These are phyloP conservation scores for Boletus subparvulus DNA, from an alignment of 768 basidiomycete species.

Conservation along the genomic window DNA sequence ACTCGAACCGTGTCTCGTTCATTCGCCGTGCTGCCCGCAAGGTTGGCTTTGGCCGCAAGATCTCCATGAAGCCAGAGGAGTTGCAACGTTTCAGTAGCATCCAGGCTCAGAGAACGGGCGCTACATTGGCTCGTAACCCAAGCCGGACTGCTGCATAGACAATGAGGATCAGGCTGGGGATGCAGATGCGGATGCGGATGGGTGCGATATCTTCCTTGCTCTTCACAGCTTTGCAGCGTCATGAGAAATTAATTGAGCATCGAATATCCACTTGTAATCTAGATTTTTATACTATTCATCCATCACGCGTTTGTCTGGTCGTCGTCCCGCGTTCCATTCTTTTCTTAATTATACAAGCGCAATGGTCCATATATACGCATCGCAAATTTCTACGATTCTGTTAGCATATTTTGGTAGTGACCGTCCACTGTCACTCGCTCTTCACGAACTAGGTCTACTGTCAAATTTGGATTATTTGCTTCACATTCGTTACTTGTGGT, in stretches of 20 bases:
- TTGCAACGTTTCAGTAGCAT: slow-evolving; percentile 83
- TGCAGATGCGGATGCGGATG: slow-evolving; percentile 20
- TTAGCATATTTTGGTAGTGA: slow-evolving; percentile 8
- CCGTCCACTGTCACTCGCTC: background rate
- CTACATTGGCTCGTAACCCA: slow-evolving; percentile 75
- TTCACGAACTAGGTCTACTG: slow-evolving; percentile 2
- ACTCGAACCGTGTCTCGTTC: slow-evolving; percentile 95
- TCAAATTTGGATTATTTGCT: slow-evolving; percentile 7
- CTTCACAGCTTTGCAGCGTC: slow-evolving; percentile 13
- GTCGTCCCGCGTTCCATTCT: slow-evolving; percentile 12
- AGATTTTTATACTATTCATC: slow-evolving; percentile 28
- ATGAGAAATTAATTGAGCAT: slow-evolving; percentile 25
- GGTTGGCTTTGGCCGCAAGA: slow-evolving; percentile 83
- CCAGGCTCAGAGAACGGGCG: slow-evolving; percentile 78
- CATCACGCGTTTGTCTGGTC: slow-evolving; percentile 17
- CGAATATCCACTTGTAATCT: slow-evolving; percentile 35
- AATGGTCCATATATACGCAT: slow-evolving; percentile 20
- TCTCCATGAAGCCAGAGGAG: slow-evolving; percentile 82
- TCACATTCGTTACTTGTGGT: slow-evolving; percentile 3
- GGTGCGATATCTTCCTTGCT: slow-evolving; percentile 25
- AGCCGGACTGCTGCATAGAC: slow-evolving; percentile 55
- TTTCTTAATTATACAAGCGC: slow-evolving; percentile 16
- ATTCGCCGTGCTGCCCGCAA: slow-evolving; percentile 84
- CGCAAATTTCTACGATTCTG: slow-evolving; percentile 10
- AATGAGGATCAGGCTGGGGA: background rate